Evolutionary conservation across 179 eudicot genomes (phyloP), one percentile per base, ranked within the genome.

Genomic region (Beta macrorhiza): DNA sequence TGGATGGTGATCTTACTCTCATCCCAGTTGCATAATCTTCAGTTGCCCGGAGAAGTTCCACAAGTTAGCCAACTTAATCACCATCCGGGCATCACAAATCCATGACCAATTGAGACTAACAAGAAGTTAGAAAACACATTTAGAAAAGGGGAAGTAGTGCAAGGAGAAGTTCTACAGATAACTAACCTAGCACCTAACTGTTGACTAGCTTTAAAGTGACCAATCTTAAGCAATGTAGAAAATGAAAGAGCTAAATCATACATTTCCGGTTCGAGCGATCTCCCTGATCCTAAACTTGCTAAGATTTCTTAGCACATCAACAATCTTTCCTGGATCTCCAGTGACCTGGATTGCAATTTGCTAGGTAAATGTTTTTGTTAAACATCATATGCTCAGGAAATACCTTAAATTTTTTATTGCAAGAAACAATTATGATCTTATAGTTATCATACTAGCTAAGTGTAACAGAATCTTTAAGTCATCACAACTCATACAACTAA

Each of bases 221-320:
- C 25, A 25, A 25, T 25, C 25, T 25, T 25, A 25, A 25, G 25
- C 25, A 25, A 73, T 14, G 8, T 9, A 20, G 17, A 67, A 65
- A 53, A 44, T 65, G 44, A 65, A 72, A 25, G 72, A 70, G 56
- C 64, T 53, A 65, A 52, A 20, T 25, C 78, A 64, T 73, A 87
- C 91, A 90, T 89, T 89, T 81, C 91, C 91, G 52, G 91, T 89
- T 78, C 91, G 89, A 78, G 85, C 91, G 52, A 89, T 86, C 84
- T 87, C 91, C 70, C 85, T 85, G 75, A 89, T 84, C 45, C 90
- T 89, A 29, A 89, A 89, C 81, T 87, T 87, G 71, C 83, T 86
- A 75, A 89, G 83, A 57, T 87, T 89, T 74, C 89, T 87, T 76
- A 82, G 89, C 74, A 89, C 89, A 53, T 89, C 91, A 76, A 84